Evolutionary conservation across 2,329 filamentous ascomycete genomes (phyloP).

Genomic region (Coniochaeta sp.): DNA sequence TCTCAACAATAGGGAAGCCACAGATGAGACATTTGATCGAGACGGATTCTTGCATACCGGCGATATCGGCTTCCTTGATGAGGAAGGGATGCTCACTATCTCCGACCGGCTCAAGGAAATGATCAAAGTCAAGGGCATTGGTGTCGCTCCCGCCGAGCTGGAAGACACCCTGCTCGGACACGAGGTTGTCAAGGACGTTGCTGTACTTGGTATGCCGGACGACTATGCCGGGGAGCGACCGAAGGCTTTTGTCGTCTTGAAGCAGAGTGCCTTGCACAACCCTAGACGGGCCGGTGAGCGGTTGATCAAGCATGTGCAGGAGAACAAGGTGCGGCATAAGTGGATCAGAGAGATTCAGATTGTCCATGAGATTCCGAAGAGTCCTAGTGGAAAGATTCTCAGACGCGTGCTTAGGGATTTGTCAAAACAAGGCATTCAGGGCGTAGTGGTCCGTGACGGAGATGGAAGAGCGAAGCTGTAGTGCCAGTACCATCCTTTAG

Average conservation of each 20-base stretch:
- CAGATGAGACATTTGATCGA: slow-evolving; percentile 40
- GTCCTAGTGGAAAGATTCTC: slow-evolving; percentile 50
- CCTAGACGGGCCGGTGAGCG: slow-evolving; percentile 13
- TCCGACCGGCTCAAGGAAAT: slow-evolving; percentile 15
- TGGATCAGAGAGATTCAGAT: slow-evolving; percentile 40
- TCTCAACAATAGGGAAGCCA: slow-evolving; percentile 33
- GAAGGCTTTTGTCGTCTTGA: slow-evolving; percentile 52
- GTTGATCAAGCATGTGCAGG: slow-evolving; percentile 39
- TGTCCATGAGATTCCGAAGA: slow-evolving; percentile 46
- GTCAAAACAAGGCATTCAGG: neutral
- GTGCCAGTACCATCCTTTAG: too few species aligned
- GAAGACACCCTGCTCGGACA: slow-evolving; percentile 22
- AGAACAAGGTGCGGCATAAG: slow-evolving; percentile 39
- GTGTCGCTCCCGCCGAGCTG: slow-evolving; percentile 23
- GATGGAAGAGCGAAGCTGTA: neutral
- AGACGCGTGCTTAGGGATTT: slow-evolving; percentile 32
- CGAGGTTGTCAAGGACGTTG: slow-evolving; percentile 46
- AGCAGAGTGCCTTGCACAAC: slow-evolving; percentile 12
- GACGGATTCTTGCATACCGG: slow-evolving; percentile 55
- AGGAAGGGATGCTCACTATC: slow-evolving; percentile 32
- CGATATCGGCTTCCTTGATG: slow-evolving; percentile 48
- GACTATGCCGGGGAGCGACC: slow-evolving; percentile 50
- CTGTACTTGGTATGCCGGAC: slow-evolving; percentile 47
- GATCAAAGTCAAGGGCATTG: slow-evolving; percentile 25
- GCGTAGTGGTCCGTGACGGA: neutral